Conservation (phyloP, 768 basidiomycete species). For the Gymnopilus junonius region DNA sequence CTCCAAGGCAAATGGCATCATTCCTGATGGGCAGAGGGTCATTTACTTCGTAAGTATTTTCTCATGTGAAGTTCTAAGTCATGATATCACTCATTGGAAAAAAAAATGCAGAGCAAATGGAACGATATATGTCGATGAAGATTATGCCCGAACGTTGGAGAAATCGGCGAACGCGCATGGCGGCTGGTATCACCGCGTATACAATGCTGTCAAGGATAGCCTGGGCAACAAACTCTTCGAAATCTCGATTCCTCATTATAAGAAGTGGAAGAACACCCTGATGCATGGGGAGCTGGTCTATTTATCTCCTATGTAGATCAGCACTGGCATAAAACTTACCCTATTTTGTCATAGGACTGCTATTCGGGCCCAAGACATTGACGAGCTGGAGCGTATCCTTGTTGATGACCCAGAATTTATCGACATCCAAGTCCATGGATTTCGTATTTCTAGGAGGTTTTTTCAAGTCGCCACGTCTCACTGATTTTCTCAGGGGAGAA, state of each 20-base stretch:
- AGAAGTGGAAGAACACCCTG: constrained; percentile 21
- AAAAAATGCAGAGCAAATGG: constrained; percentile 11
- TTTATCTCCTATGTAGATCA: constrained; percentile 10
- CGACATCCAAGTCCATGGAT: constrained; percentile 17
- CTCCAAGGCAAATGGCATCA: constrained; percentile 10
- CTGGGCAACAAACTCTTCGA: constrained; percentile 18
- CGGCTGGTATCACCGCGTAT: constrained; percentile 8
- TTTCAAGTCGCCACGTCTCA: constrained; percentile 14
- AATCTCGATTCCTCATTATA: constrained; percentile 21
- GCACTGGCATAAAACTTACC: background rate
- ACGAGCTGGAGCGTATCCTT: constrained; percentile 15
- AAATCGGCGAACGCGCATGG: background rate
- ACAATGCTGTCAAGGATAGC: constrained; percentile 16
- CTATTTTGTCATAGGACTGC: constrained; percentile 6
- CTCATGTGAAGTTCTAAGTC: background rate
- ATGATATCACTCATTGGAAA: no score
- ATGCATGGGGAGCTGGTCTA: constrained; percentile 5
- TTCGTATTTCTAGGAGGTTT: constrained; percentile 16
- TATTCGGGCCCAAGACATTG: constrained; percentile 17
- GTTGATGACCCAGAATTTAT: constrained; percentile 14
- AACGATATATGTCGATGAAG: constrained; percentile 12
- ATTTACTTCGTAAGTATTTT: constrained; percentile 14
- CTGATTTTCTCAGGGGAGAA: no score
- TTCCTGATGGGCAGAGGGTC: constrained; percentile 16
- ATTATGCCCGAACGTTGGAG: background rate